phyloP scores from a whole-genome alignment of 176 grass and related monocot species.

The Rhynchospora pubera region DNA sequence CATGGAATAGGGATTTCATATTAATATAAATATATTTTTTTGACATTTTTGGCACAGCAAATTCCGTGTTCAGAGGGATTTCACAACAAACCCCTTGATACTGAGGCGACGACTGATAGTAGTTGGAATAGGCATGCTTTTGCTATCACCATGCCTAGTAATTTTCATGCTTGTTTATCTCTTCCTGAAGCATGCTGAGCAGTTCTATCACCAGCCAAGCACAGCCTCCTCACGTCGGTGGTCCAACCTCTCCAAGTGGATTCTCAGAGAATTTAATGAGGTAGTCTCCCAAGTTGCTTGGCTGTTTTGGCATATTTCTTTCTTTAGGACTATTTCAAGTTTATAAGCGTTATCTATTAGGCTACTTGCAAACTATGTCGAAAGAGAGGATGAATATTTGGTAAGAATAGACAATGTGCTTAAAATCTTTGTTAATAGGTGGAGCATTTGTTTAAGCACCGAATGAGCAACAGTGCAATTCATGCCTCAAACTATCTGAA shows the following conservation, averaged over 20 bases:
- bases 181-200: slow-evolving; percentile 85
- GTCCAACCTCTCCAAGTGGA: slow-evolving; percentile 98
- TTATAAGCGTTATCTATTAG: neutral
- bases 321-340: neutral
- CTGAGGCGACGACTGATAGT: slow-evolving; percentile 67
- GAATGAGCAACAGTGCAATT: slow-evolving; percentile 76
- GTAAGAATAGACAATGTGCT: neutral
- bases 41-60: slow-evolving; percentile 53
- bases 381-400: neutral
- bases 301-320: neutral
- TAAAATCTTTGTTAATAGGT: slow-evolving; percentile 46
- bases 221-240: slow-evolving; percentile 93
- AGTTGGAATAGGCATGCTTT: slow-evolving; percentile 78
- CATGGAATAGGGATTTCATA: no score
- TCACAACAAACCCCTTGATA: slow-evolving; percentile 60
- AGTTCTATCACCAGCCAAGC: slow-evolving; percentile 92
- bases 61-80: slow-evolving; percentile 84
- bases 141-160: slow-evolving; percentile 77
- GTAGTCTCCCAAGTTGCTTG: slow-evolving; percentile 32
- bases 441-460: slow-evolving; percentile 94
- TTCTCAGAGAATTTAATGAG: slow-evolving; percentile 97
- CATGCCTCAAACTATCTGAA: slow-evolving; percentile 94
- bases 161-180: slow-evolving; percentile 96
- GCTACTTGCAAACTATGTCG: neutral
- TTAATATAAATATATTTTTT: neutral